Conservation (phyloP, 306 rosid genomes). For the Vigna unguiculata region DNA sequence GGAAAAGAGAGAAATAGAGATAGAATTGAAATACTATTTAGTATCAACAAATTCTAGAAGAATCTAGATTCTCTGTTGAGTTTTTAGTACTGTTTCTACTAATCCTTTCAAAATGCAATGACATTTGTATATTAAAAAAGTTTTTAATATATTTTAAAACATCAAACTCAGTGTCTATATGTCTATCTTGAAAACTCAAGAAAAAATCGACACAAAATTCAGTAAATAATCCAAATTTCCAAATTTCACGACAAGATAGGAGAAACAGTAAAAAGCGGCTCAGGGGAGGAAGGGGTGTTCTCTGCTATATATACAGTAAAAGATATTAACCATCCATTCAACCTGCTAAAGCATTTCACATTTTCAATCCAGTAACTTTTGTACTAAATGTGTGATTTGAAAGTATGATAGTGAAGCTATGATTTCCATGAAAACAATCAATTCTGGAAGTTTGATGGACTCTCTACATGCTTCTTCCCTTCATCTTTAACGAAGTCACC, state of each 20-base stretch:
- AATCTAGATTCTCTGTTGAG: background rate
- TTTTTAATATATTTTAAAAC: too few species aligned
- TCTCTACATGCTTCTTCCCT: constrained; percentile 74
- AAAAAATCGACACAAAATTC: too few species aligned
- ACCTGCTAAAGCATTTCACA: constrained; percentile 32
- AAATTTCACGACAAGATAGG: background rate
- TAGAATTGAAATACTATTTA: constrained; percentile 38
- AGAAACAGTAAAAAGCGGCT: constrained; percentile 20
- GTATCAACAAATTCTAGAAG: constrained; percentile 33
- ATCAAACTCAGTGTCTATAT: too few species aligned
- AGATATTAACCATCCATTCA: constrained; percentile 41
- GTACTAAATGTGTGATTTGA: constrained; percentile 27
- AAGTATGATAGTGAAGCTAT: constrained; percentile 16
- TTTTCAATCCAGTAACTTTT: constrained; percentile 34
- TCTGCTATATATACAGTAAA: constrained; percentile 57
- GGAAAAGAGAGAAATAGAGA: constrained; percentile 8
- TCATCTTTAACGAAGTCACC: constrained; percentile 59
- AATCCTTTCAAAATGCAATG: too few species aligned
- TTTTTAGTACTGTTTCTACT: too few species aligned
- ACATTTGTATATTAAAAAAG: too few species aligned
- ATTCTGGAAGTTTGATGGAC: constrained; percentile 73
- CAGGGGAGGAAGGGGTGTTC: background rate
- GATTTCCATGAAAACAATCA: constrained; percentile 41
- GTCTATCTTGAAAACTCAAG: too few species aligned
- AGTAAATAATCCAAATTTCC: too few species aligned